Conservation (phyloP, 2,329 filamentous ascomycete genomes). For the Aspergillus transmontanensis region DNA sequence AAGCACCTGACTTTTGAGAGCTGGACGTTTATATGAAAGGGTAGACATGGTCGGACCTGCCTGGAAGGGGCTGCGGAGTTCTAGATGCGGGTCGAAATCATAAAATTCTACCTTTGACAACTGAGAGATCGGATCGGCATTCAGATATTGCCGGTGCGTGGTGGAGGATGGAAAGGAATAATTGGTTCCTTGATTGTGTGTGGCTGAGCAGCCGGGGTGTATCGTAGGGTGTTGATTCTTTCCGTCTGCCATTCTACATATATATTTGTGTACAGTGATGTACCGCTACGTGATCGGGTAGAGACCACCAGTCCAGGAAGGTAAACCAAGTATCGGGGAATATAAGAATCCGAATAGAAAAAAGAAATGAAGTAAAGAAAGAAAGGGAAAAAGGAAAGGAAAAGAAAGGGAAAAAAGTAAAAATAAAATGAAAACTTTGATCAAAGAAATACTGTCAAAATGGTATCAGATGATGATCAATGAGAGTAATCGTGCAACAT, state of each 20-base stretch:
- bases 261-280: not conserved
- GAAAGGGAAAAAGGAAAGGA: not conserved
- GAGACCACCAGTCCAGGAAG: not conserved
- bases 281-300: not conserved
- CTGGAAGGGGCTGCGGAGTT: not conserved
- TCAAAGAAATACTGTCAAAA: conserved; percentile 2
- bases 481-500: conserved; percentile 3
- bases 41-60: not conserved
- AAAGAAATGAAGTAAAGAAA: not conserved
- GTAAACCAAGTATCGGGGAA: no score
- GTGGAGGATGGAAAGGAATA: not conserved
- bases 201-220: not conserved
- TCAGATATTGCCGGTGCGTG: not conserved
- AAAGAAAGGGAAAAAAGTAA: not conserved
- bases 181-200: not conserved
- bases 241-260: not conserved
- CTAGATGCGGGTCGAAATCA: not conserved
- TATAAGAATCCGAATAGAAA: not conserved
- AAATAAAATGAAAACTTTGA: not conserved
- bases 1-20: not conserved
- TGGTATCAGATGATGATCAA: conserved; percentile 1
- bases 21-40: not conserved
- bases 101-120: not conserved
- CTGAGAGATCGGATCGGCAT: not conserved
- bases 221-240: not conserved